These are phyloP conservation scores for Carex cristatella DNA, from an alignment of 176 grass and related monocot species.

Conservation along the genomic window DNA sequence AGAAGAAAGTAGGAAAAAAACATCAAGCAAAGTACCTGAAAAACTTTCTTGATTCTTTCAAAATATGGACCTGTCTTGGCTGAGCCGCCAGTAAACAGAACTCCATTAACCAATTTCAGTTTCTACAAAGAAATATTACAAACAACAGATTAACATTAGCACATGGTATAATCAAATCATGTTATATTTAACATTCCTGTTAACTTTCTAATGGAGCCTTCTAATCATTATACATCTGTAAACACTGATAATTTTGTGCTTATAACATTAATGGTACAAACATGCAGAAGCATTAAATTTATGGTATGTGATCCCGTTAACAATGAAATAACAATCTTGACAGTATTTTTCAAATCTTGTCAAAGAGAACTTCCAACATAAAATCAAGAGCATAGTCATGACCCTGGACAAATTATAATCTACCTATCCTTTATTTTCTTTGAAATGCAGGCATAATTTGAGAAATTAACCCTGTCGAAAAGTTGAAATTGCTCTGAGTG, in stretches of 20 bases:
- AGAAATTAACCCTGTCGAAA: neutral
- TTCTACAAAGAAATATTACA: conserved; percentile 42
- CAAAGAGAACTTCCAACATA: neutral
- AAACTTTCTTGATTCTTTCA: conserved; percentile 63
- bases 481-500: neutral
- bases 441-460: neutral
- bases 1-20: conserved; percentile 38
- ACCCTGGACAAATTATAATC: neutral
- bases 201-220: neutral
- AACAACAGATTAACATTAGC: neutral
- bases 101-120: conserved; percentile 76
- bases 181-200: neutral
- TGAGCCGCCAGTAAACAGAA: conserved; percentile 77
- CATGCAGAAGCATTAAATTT: neutral
- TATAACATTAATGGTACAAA: neutral
- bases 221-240: neutral
- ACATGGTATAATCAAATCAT: neutral
- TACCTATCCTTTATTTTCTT: neutral
- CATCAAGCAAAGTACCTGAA: conserved; percentile 45
- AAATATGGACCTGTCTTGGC: conserved; percentile 63
- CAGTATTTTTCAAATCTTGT: neutral
- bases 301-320: neutral
- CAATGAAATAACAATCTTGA: neutral
- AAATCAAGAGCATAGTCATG: neutral
- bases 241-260: neutral